Conservation (phyloP, 1,139 yeast species). For the Oligophagozyma castellii region DNA sequence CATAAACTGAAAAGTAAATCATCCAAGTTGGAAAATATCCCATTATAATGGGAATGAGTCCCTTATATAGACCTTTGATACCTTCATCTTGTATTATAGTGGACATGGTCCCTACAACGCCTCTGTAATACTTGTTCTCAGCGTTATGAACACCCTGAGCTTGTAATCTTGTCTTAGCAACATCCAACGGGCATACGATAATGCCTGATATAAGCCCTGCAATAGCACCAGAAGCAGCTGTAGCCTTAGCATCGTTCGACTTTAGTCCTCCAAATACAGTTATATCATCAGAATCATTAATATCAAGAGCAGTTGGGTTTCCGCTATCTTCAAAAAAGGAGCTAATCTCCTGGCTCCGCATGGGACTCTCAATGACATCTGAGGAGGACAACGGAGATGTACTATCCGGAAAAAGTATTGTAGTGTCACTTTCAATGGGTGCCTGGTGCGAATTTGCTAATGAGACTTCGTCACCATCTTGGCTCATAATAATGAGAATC, state of each 20-base stretch:
- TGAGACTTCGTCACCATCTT: too few relatives aligned
- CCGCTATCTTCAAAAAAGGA: background rate
- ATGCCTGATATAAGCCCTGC: conserved; percentile 89
- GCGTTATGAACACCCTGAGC: conserved; percentile 53
- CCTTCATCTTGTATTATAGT: conserved; percentile 70
- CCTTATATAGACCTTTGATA: conserved; percentile 69
- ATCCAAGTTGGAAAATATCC: conserved; percentile 99
- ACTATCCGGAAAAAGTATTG: conserved; percentile 3
- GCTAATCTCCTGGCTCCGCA: background rate
- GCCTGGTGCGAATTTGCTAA: too few relatives aligned
- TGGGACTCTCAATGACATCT: conserved; percentile 3
- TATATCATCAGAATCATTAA: background rate
- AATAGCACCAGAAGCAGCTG: conserved; percentile 71
- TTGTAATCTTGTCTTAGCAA: conserved; percentile 85
- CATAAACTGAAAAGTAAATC: conserved; percentile 84
- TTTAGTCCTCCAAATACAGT: background rate
- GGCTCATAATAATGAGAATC: too few relatives aligned
- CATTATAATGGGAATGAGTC: conserved; percentile 76
- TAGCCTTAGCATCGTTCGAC: conserved; percentile 30
- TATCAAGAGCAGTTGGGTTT: background rate
- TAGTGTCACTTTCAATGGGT: background rate
- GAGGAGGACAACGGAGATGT: conserved; percentile 4
- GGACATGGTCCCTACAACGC: conserved; percentile 46
- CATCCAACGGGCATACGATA: conserved; percentile 85
- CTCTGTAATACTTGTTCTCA: conserved; percentile 31